Evolutionary conservation across 805 yeast species (phyloP), one percentile per base, ranked within the genome.

Genomic region (Kurtzmaniella fragi): DNA sequence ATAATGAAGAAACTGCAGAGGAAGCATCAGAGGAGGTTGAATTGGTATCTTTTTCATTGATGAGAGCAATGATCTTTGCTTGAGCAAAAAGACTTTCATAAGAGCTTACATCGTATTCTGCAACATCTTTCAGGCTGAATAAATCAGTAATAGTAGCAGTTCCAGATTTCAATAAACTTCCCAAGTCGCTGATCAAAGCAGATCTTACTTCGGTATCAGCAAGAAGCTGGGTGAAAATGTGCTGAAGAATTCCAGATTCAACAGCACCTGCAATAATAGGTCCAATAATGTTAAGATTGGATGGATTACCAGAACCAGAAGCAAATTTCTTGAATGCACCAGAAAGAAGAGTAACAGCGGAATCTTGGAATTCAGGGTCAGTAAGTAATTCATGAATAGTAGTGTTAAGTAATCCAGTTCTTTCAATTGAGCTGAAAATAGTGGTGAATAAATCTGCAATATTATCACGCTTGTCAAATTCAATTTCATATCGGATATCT

Each of bases 361-460:
- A 49, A 25, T 49, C 46, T 40, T 56, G 57, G 48, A 61, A 61
- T 32, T 46, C 39, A 2, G 49, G 42, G 43, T 56, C 45, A 12
- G 53, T 44, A 17, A 61, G 48, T 37, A 61, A 48, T 9, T 47
- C 41, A 38, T 41, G 37, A 31, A 61, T 35, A 25, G 62, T 54
- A 25, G 49, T 56, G 31, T 46, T 50, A 30, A 61, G 36, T 30
- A 61, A 45, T 6, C 59, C 60, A 6, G 64, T 57, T 42, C 52
- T 44, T 26, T 48, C 57, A 38, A 59, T 52, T 3, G 64, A 45
- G 2, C 46, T 32, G 29, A 61, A 50, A n/a, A 61, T 45, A 7
- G 64, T 61, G 15, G 53, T 47, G 25, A 57, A 45, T 42, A 61
- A 56, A 32, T 59, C 62, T 35, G 52, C 57, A 33, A 59, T 44